Evolutionary conservation across 148 eudicot species (phyloP).

Genomic region (Camellia granthamiana): DNA sequence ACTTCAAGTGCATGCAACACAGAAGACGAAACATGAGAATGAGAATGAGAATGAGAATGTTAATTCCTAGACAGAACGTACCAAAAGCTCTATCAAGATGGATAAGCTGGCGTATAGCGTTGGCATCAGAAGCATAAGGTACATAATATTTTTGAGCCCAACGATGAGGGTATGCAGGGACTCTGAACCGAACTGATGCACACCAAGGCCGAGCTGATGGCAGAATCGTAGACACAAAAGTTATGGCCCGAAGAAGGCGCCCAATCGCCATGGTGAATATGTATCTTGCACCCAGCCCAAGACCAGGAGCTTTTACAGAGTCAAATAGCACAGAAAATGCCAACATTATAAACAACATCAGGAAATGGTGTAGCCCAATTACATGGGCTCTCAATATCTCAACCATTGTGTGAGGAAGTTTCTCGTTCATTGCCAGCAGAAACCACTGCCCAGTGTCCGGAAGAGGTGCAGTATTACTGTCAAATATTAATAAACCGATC

Average conservation of each 20-base stretch:
- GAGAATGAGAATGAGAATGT: background rate
- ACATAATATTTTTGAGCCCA: conserved; percentile 98
- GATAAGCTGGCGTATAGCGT: conserved; percentile 61
- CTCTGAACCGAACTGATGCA: conserved; percentile 68
- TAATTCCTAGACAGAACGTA: conserved; percentile 17
- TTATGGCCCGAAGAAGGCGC: conserved; percentile 76
- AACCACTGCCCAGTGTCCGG: conserved; percentile 99
- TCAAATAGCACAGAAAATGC: conserved; percentile 86
- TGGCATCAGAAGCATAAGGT: conserved; percentile 77
- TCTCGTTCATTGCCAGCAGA: conserved; percentile 81
- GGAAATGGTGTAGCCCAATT: conserved; percentile 84
- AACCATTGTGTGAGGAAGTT: conserved; percentile 64
- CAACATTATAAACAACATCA: conserved; percentile 94
- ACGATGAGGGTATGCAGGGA: conserved; percentile 78
- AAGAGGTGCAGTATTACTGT: conserved; percentile 77
- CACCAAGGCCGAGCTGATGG: conserved; percentile 99
- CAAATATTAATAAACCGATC: conserved; percentile 15
- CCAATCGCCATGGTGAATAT: conserved; percentile 94
- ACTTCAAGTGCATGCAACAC: background rate
- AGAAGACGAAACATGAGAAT: background rate
- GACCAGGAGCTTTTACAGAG: conserved; percentile 95
- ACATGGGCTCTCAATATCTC: conserved; percentile 86
- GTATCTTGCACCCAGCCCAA: conserved; percentile 93
- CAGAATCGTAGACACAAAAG: conserved; percentile 76
- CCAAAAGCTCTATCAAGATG: conserved; percentile 72